Evolutionary conservation across 2,329 filamentous ascomycete species (phyloP).

Genomic region (Epichloe baconii): DNA sequence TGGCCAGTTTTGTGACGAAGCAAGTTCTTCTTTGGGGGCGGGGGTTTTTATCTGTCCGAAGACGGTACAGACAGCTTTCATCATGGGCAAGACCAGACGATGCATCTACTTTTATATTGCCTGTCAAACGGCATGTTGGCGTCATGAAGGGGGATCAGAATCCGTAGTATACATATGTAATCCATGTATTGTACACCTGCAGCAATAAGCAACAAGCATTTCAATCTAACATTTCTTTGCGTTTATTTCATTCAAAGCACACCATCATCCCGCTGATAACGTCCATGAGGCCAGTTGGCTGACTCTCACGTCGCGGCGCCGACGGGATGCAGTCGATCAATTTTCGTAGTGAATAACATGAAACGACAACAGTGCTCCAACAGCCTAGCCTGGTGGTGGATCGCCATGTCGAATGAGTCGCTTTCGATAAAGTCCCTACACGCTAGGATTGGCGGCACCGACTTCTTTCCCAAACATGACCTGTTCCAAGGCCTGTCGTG

Average conservation of each 20-base stretch:
- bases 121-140: constrained; percentile 1
- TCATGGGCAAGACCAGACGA: not conserved
- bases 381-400: too few relatives aligned
- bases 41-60: not conserved
- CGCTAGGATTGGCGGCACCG: too few relatives aligned
- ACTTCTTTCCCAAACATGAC: not conserved
- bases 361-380: too few relatives aligned
- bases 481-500: constrained; percentile 22
- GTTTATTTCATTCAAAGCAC: too few relatives aligned
- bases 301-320: too few relatives aligned
- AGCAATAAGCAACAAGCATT: not conserved
- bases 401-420: too few relatives aligned
- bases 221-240: not conserved
- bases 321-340: too few relatives aligned
- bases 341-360: too few relatives aligned
- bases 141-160: not conserved
- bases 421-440: not conserved
- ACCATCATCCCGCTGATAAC: too few relatives aligned
- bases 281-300: too few relatives aligned
- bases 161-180: constrained; percentile 1
- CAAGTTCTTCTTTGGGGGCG: not conserved
- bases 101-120: not conserved
- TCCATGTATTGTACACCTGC: not conserved
- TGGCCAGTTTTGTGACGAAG: not conserved
- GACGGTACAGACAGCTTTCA: not conserved